Percentiles rank a stretch among this genome's conserved stretches.
Evolutionary conservation across 257 asterid genomes (phyloP).

Genomic region (Asclepias syriaca): DNA sequence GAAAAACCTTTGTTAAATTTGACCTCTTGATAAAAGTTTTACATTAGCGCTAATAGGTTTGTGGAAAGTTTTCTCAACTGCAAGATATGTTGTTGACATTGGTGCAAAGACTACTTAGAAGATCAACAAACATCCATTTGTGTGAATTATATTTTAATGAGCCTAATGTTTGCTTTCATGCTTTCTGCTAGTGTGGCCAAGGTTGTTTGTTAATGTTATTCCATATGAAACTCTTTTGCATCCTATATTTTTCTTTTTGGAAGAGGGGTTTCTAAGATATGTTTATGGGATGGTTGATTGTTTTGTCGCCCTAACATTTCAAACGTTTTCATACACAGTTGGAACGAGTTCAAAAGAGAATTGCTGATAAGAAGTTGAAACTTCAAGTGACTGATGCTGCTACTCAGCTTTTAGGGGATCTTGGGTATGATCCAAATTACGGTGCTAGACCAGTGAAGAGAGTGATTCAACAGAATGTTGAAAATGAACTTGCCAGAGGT

Average conservation of each 20-base stretch:
- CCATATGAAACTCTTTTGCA: neutral
- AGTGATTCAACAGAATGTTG: slow-evolving; percentile 75
- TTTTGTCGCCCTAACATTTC: neutral
- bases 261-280: neutral
- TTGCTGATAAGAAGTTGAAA: slow-evolving; percentile 75
- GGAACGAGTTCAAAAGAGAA: slow-evolving; percentile 77
- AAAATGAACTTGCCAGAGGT: slow-evolving; percentile 89
- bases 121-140: neutral
- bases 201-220: neutral
- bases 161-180: neutral
- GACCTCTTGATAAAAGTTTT: neutral
- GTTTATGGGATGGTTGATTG: neutral
- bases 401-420: slow-evolving; percentile 57
- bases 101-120: neutral
- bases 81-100: neutral
- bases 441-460: slow-evolving; percentile 98
- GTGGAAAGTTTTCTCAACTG: neutral
- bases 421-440: slow-evolving; percentile 86
- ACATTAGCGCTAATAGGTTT: neutral
- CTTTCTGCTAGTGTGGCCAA: neutral
- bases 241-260: no score
- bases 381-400: slow-evolving; percentile 75
- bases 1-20: no score
- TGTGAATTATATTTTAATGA: neutral
- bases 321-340: slow-evolving; percentile 34